Percentiles rank a stretch among this genome's conserved stretches.
Evolutionary conservation across 352 stramenopile genomes (phyloP).

Genomic region (Phytopythium litorale): DNA sequence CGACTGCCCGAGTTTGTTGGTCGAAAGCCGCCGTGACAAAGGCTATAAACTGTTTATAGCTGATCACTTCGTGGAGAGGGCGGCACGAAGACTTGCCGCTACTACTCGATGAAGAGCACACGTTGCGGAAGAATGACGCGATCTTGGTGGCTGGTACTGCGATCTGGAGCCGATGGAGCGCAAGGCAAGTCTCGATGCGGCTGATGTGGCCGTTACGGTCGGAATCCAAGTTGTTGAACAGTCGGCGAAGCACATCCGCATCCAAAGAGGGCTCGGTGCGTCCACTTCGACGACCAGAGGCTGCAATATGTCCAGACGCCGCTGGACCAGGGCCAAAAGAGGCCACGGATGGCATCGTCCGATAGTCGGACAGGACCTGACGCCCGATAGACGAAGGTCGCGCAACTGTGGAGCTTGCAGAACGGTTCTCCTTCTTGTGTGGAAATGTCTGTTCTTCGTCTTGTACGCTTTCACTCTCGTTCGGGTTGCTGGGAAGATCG

Average conservation of each 20-base stretch:
- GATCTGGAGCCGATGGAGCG: conserved; percentile 69
- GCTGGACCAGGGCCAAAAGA: conserved; percentile 44
- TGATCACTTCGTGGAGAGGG: conserved; percentile 62
- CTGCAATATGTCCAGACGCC: conserved; percentile 8
- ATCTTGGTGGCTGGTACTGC: conserved; percentile 51
- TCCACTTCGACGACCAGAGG: conserved; percentile 4
- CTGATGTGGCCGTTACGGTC: conserved; percentile 70
- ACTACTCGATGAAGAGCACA: conserved; percentile 17
- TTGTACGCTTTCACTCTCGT: neutral
- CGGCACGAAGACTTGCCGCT: conserved; percentile 9
- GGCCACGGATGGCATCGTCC: conserved; percentile 53
- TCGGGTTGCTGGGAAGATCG: neutral
- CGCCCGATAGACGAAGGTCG: conserved; percentile 43
- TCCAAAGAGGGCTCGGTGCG: conserved; percentile 24
- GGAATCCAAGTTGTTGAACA: conserved; percentile 75
- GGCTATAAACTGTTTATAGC: conserved; percentile 71
- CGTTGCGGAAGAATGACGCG: conserved; percentile 60
- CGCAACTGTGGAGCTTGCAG: neutral
- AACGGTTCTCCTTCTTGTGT: neutral
- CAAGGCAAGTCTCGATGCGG: conserved; percentile 67
- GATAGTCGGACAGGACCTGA: conserved; percentile 68
- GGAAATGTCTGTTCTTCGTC: neutral
- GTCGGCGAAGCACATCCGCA: conserved; percentile 52
- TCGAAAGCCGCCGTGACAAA: conserved; percentile 60
- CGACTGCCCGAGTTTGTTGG: conserved; percentile 20